Evolutionary conservation across 331 rosid species (phyloP).

Genomic region (Acacia concinna): DNA sequence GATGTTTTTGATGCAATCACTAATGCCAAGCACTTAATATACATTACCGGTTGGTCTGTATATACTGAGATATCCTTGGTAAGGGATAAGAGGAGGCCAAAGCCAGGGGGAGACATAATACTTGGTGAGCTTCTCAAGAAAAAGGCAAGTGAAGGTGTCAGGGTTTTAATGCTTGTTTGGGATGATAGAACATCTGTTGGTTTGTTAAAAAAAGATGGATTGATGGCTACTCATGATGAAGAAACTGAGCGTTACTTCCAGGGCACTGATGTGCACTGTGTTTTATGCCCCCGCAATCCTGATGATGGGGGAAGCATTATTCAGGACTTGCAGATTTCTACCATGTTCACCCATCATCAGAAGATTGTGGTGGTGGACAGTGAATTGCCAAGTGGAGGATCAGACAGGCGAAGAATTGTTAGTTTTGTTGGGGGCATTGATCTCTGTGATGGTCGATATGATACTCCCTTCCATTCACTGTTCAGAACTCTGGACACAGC

Average conservation of each 20-base stretch:
- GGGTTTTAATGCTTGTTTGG: conserved; percentile 90
- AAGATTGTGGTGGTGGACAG: conserved; percentile 91
- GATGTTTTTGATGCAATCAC: conserved; percentile 86
- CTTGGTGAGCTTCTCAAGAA: conserved; percentile 86
- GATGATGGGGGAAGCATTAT: conserved; percentile 83
- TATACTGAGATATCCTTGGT: conserved; percentile 78
- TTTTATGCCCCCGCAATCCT: conserved; percentile 95
- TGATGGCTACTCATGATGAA: conserved; percentile 97
- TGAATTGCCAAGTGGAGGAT: conserved; percentile 58
- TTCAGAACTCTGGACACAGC: conserved; percentile 89
- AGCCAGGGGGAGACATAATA: conserved; percentile 70
- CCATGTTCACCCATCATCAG: conserved; percentile 99
- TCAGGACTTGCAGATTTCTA: conserved; percentile 68
- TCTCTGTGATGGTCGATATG: conserved; percentile 94
- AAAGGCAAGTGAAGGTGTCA: conserved; percentile 90
- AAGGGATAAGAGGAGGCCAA: conserved; percentile 88
- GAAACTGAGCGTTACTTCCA: conserved; percentile 63
- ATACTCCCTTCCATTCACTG: conserved; percentile 82
- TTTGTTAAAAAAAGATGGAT: conserved; percentile 77
- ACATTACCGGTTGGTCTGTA: conserved; percentile 96
- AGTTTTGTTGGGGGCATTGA: conserved; percentile 97
- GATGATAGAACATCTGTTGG: conserved; percentile 88
- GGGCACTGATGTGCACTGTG: conserved; percentile 71
- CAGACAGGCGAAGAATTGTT: conserved; percentile 67
- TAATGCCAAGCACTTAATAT: conserved; percentile 82